Evolutionary conservation across 2,329 filamentous ascomycete species (phyloP).

Genomic region (Tolypocladium ovalisporum): DNA sequence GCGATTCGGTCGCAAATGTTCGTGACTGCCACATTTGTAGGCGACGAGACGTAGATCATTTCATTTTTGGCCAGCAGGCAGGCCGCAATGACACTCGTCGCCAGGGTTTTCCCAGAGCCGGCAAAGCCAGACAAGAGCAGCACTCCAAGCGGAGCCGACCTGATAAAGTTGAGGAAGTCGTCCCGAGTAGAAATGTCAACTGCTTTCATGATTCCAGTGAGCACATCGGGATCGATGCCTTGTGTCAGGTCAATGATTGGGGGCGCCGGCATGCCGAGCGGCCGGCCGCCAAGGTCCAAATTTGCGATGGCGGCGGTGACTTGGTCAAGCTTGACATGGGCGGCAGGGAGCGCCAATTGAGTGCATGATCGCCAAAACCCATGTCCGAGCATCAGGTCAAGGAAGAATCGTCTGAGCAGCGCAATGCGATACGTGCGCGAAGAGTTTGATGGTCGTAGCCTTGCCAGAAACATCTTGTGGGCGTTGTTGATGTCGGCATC

Average conservation of each 20-base stretch:
- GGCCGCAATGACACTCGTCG: neutral
- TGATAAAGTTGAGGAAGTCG: neutral
- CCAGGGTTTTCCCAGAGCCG: neutral
- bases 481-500: too few species aligned
- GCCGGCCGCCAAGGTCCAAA: neutral
- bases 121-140: neutral
- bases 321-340: neutral
- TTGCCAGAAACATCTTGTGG: neutral
- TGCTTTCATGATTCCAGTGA: neutral
- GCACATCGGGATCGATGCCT: neutral
- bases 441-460: neutral
- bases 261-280: neutral
- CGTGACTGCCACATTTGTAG: neutral
- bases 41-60: neutral
- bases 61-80: neutral
- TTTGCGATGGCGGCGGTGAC: neutral
- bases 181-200: neutral
- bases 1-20: neutral
- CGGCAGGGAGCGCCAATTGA: neutral
- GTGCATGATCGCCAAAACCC: neutral
- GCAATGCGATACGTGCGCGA: neutral
- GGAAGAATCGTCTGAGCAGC: neutral
- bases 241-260: neutral
- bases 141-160: neutral
- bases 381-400: neutral